Conservation (phyloP, 78 protist genomes). For the Dictyostelium brefeldianum region DNA sequence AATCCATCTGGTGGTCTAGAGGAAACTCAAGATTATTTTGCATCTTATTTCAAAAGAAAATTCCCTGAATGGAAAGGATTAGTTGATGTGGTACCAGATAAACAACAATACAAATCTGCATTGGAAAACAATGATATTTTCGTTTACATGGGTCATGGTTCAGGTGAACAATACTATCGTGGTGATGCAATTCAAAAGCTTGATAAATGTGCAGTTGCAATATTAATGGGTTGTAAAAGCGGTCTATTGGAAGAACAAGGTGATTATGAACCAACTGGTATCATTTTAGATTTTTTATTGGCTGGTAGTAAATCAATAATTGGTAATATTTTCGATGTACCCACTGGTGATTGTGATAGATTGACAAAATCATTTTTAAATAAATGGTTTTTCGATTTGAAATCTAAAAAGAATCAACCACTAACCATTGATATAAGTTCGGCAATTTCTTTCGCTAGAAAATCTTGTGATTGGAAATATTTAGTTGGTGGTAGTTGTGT, state of each 20-base stretch:
- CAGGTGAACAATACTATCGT: conserved; percentile 81
- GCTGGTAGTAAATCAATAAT: conserved; percentile 71
- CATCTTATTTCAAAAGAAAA: conserved; percentile 1
- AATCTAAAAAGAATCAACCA: not conserved
- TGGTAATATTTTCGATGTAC: conserved; percentile 66
- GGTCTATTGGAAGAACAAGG: conserved; percentile 81
- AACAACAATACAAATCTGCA: conserved; percentile 30
- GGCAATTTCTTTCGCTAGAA: conserved; percentile 47
- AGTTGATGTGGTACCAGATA: conserved; percentile 52
- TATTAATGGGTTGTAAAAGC: conserved; percentile 88
- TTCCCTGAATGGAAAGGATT: conserved; percentile 79
- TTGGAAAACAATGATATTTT: conserved; percentile 50
- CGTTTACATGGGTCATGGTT: conserved; percentile 91
- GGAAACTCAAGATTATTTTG: conserved; percentile 40
- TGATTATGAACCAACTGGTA: conserved; percentile 82
- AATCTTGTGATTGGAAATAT: conserved; percentile 73
- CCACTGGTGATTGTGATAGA: conserved; percentile 67
- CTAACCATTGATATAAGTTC: conserved; percentile 10
- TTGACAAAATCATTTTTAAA: conserved; percentile 29
- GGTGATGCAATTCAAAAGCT: conserved; percentile 55
- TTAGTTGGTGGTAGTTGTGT: conserved; percentile 70
- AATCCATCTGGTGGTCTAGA: conserved; percentile 82
- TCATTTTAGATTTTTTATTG: conserved; percentile 53
- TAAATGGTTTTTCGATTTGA: conserved; percentile 33
- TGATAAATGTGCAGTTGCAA: conserved; percentile 48